Evolutionary conservation across 257 asterid species (phyloP).

Genomic region (Solanum arcanum): DNA sequence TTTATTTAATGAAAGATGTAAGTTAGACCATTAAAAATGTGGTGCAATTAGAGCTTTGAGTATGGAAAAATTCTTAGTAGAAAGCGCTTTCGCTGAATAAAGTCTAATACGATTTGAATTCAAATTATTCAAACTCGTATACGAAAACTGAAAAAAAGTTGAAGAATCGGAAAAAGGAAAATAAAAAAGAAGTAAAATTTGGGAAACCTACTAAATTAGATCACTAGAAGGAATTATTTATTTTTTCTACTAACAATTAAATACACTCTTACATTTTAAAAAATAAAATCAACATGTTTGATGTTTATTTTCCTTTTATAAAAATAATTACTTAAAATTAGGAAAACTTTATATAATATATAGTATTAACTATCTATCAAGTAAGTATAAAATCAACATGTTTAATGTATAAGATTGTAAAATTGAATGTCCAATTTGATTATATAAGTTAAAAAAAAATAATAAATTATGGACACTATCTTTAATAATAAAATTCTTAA

Average conservation of each 20-base stretch:
- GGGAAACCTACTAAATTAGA: not conserved
- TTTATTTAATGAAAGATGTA: not conserved
- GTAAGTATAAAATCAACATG: not conserved
- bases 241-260: not conserved
- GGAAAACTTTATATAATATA: not conserved
- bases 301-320: not conserved
- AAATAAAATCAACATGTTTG: not conserved
- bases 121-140: too few species aligned
- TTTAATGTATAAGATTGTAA: not conserved
- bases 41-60: too few species aligned
- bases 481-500: not conserved
- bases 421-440: not conserved
- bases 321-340: not conserved
- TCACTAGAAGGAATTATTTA: not conserved
- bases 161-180: too few species aligned
- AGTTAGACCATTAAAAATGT: not conserved
- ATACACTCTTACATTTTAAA: not conserved
- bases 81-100: fast-evolving
- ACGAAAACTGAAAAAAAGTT: too few species aligned
- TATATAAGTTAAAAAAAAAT: not conserved
- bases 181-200: not conserved
- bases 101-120: too few species aligned
- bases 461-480: not conserved
- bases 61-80: too few species aligned
- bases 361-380: not conserved